A percentile compares a stretch with the other conserved stretches of the same genome.
Conservation (phyloP, 1,284 basidiomycete genomes). For the Sanghuangporus weigelae region DNA sequence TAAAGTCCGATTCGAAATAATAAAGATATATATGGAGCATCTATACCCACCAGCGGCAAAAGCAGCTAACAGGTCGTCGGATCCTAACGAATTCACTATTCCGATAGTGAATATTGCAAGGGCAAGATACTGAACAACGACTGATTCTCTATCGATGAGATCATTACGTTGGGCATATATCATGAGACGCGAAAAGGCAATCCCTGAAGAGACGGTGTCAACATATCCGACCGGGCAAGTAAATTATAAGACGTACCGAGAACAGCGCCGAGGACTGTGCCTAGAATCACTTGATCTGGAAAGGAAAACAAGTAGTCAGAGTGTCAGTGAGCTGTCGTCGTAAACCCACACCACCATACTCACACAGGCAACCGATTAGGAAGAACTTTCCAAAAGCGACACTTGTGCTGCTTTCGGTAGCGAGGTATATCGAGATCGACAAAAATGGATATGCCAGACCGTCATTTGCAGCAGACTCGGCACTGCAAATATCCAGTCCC, state of each 20-base stretch:
- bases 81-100: conserved; percentile 71
- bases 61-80: conserved; percentile 86
- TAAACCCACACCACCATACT: conserved; percentile 25
- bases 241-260: conserved; percentile 44
- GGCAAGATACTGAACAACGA: conserved; percentile 86
- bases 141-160: conserved; percentile 88
- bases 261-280: conserved; percentile 68
- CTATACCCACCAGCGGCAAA: conserved; percentile 79
- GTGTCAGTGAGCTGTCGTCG: neutral
- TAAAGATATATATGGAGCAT: neutral
- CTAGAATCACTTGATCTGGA: conserved; percentile 83
- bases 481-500: conserved; percentile 35
- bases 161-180: conserved; percentile 71
- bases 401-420: conserved; percentile 58
- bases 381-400: conserved; percentile 77
- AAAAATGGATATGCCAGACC: conserved; percentile 93
- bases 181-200: conserved; percentile 76
- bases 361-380: conserved; percentile 75
- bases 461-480: conserved; percentile 87
- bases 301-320: neutral
- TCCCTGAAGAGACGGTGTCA: conserved; percentile 37
- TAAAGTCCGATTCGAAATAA: neutral
- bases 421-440: conserved; percentile 82
- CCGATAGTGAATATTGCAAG: conserved; percentile 82
- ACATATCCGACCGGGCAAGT: neutral